Evolutionary conservation across 345 rosid species (phyloP).

Genomic region (Populus alba): DNA sequence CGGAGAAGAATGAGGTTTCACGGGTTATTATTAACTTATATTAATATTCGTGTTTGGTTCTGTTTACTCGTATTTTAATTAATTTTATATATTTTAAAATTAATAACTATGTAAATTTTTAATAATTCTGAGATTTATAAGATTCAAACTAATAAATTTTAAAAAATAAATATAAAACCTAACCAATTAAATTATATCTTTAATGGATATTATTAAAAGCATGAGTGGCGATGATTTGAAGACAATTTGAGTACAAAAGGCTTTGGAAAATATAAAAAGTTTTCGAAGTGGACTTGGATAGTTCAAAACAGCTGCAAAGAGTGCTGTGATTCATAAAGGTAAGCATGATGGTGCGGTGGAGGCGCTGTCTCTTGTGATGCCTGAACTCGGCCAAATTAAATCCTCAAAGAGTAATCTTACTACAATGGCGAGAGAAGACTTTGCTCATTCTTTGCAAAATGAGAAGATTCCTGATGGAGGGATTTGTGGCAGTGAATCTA

Average conservation of each 20-base stretch:
- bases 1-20: constrained; percentile 28
- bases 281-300: constrained; percentile 58
- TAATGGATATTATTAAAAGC: not conserved
- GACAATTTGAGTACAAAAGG: constrained; percentile 61
- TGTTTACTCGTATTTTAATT: no score
- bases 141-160: no score
- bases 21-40: not conserved
- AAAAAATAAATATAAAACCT: no score
- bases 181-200: no score
- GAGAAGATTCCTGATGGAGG: constrained; percentile 17
- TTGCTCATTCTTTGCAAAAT: constrained; percentile 3
- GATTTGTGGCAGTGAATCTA: constrained; percentile 22
- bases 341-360: constrained; percentile 15
- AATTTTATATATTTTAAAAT: no score
- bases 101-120: no score
- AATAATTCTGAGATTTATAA: accelerated
- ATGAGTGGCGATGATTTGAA: constrained; percentile 48
- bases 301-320: constrained; percentile 15
- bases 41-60: not conserved
- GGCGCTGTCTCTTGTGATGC: constrained; percentile 14
- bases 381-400: constrained; percentile 23
- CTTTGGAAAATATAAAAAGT: constrained; percentile 69
- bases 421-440: constrained; percentile 23
- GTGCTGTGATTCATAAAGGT: constrained; percentile 23
- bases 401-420: constrained; percentile 13